Percentiles rank a stretch among this genome's conserved stretches.
Evolutionary conservation across 768 basidiomycete species (phyloP).

Genomic region (Lactarius evosmus): DNA sequence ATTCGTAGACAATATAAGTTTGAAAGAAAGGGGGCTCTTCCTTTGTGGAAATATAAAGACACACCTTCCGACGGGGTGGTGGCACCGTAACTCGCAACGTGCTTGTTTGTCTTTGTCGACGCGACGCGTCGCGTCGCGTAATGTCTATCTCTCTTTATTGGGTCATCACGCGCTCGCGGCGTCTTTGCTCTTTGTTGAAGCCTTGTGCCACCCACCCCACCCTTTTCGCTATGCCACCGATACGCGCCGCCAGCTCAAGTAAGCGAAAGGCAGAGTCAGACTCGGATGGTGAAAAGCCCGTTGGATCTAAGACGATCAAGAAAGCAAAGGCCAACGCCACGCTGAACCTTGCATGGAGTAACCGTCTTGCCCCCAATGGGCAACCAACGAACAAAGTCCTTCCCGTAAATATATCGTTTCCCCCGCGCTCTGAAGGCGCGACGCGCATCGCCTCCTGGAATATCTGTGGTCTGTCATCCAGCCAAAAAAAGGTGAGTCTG

Average conservation of each 20-base stretch:
- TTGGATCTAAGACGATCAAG: constrained; percentile 9
- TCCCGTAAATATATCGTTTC: constrained; percentile 59
- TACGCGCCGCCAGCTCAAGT: constrained; percentile 17
- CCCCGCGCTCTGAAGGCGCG: constrained; percentile 45
- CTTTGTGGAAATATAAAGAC: no score
- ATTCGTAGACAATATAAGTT: background rate
- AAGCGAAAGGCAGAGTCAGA: constrained; percentile 21
- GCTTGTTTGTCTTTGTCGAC: background rate
- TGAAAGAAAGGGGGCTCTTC: background rate
- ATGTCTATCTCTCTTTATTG: background rate
- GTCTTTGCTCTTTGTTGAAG: background rate
- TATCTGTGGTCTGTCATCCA: constrained; percentile 70
- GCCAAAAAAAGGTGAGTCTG: constrained; percentile 66
- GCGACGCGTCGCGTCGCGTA: constrained; percentile 8
- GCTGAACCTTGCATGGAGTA: constrained; percentile 7
- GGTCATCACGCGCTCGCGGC: constrained; percentile 1
- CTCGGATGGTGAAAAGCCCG: constrained; percentile 13
- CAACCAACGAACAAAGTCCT: constrained; percentile 75
- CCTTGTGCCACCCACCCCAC: background rate
- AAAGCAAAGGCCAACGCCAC: constrained; percentile 16
- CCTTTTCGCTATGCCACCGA: constrained; percentile 7
- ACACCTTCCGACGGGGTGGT: background rate
- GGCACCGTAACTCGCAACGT: no score
- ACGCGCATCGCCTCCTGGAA: constrained; percentile 72
- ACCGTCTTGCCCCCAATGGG: constrained; percentile 37